Conservation (phyloP, 768 basidiomycete species). For the Megacollybia marginata region DNA sequence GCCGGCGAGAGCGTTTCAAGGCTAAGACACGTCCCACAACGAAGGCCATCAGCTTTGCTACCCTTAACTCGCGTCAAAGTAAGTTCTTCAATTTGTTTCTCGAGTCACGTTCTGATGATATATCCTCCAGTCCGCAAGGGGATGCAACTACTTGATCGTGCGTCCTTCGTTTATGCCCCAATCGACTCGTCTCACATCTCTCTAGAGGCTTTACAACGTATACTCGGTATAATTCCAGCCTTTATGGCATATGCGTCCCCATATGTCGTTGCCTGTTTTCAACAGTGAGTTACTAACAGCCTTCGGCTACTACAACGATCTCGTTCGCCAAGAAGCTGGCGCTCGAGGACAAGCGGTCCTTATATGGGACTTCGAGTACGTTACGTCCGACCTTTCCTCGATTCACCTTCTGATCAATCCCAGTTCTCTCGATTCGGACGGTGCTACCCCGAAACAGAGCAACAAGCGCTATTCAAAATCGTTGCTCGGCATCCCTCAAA, state of each 20-base stretch:
- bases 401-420: no score
- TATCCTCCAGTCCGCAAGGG: conserved; percentile 31
- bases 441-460: conserved; percentile 19
- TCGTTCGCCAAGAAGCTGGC: conserved; percentile 28
- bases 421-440: conserved; percentile 33
- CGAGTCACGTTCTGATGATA: background rate
- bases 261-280: conserved; percentile 13
- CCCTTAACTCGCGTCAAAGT: conserved; percentile 31
- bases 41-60: conserved; percentile 36
- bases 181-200: background rate
- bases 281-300: background rate
- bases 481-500: conserved; percentile 24
- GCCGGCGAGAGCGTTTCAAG: no score
- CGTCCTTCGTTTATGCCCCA: conserved; percentile 6
- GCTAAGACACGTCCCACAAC: no score
- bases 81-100: no score
- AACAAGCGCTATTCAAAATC: conserved; percentile 20
- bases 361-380: conserved; percentile 31
- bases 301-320: no score
- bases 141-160: no score
- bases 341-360: no score
- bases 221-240: no score
- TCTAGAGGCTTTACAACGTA: conserved; percentile 33
- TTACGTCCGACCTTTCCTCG: no score
- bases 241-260: no score